Evolutionary conservation across 805 yeast species (phyloP).

Genomic region (Yamadazyma paraphyllophila): DNA sequence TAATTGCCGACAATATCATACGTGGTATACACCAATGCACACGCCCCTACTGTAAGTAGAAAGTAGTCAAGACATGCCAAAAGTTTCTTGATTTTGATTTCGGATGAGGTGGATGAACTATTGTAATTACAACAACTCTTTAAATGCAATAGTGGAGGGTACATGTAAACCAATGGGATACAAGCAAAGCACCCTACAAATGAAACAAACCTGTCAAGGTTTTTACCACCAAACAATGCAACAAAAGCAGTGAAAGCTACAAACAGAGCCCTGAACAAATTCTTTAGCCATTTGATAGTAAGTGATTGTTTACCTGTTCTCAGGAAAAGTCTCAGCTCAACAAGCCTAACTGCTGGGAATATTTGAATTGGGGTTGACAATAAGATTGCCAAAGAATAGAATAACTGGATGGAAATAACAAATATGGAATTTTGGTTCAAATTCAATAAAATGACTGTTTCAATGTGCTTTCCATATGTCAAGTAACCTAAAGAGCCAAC

Average conservation of each 20-base stretch:
- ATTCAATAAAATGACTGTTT: slow-evolving; percentile 70
- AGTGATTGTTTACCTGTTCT: slow-evolving; percentile 55
- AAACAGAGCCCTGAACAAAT: slow-evolving; percentile 51
- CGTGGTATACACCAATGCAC: slow-evolving; percentile 67
- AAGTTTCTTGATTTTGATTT: slow-evolving; percentile 29
- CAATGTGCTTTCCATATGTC: slow-evolving; percentile 61
- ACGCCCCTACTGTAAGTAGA: slow-evolving; percentile 54
- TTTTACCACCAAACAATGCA: slow-evolving; percentile 66
- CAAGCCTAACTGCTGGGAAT: slow-evolving; percentile 73
- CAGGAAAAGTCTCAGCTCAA: slow-evolving; percentile 59
- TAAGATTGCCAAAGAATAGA: slow-evolving; percentile 72
- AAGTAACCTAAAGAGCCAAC: slow-evolving; percentile 69
- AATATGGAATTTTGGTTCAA: slow-evolving; percentile 65
- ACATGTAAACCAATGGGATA: slow-evolving; percentile 81
- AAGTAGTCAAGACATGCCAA: slow-evolving; percentile 46
- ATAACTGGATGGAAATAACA: slow-evolving; percentile 64
- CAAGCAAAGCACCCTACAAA: slow-evolving; percentile 85
- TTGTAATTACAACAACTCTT: slow-evolving; percentile 42
- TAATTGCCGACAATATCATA: slow-evolving; percentile 45
- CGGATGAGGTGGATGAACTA: slow-evolving; percentile 14
- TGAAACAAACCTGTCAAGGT: slow-evolving; percentile 72
- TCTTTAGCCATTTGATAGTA: slow-evolving; percentile 64
- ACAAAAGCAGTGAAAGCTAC: slow-evolving; percentile 54
- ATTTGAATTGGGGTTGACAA: slow-evolving; percentile 79
- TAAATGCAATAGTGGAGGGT: slow-evolving; percentile 76